Evolutionary conservation across 1,139 yeast genomes (phyloP).

Genomic region (Torulaspora globosa): DNA sequence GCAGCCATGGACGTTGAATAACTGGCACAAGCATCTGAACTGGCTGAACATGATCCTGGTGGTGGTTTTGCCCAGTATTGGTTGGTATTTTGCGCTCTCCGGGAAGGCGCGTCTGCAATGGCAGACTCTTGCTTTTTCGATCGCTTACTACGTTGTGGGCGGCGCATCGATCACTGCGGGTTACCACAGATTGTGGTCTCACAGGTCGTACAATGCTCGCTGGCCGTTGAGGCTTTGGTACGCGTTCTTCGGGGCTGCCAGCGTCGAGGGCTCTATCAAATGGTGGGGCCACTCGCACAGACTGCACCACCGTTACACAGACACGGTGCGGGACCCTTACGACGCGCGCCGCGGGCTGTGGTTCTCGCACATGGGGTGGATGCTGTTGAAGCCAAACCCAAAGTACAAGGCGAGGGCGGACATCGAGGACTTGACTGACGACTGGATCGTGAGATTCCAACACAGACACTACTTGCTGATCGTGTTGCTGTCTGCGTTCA

Average conservation of each 20-base stretch:
- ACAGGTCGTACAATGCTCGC: constrained; percentile 77
- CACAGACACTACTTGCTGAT: constrained; percentile 81
- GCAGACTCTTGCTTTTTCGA: constrained; percentile 59
- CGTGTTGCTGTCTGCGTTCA: constrained; percentile 63
- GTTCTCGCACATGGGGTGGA: constrained; percentile 98
- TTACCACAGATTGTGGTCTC: constrained; percentile 84
- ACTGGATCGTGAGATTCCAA: constrained; percentile 87
- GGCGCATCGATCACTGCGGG: constrained; percentile 97
- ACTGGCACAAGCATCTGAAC: constrained; percentile 86
- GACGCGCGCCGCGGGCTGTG: constrained; percentile 95
- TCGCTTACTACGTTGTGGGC: constrained; percentile 60
- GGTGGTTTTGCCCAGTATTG: constrained; percentile 62
- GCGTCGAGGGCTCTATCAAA: constrained; percentile 94
- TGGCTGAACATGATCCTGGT: constrained; percentile 90
- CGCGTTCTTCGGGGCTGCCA: constrained; percentile 89
- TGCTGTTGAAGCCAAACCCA: constrained; percentile 91
- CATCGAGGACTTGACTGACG: constrained; percentile 83
- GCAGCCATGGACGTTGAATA: constrained; percentile 78
- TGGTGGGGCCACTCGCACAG: constrained; percentile 99
- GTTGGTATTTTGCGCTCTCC: constrained; percentile 49
- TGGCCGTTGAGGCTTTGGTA: constrained; percentile 65
- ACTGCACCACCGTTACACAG: constrained; percentile 96
- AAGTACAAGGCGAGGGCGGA: constrained; percentile 94
- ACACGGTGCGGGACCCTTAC: constrained; percentile 94
- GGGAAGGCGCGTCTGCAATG: constrained; percentile 51